Evolutionary conservation across 495 filamentous ascomycete species (phyloP), one percentile per base, ranked within the genome.

Genomic region (Astrocystis sublimbata): DNA sequence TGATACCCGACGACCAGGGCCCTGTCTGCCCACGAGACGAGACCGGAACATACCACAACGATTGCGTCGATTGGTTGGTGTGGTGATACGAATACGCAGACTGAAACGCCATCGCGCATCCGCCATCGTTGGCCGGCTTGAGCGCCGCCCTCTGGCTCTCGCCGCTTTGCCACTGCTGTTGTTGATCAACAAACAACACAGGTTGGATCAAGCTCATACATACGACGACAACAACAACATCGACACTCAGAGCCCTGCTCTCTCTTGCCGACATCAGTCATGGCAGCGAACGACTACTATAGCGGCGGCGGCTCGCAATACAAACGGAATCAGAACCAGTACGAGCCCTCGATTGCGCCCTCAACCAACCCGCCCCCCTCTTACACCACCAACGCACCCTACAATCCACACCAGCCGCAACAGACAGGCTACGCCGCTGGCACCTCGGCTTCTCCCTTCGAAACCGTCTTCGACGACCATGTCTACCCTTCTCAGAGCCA

Each of bases 201-300:
- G 26, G 15, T 15, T 43, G 24, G 53, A 31, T 21, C 30, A 2
- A 6, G 15, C 31, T 15, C 33, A 38, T 21, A 21, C 17, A 21
- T 13, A 46, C 43, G 43, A 40, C 19, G 33, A 3, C 35, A 17
- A 42, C 36, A 24, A 23, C 13, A 38, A n/a, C n/a, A 6, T 42
- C 36, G 53, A n/a, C n/a, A n/a, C n/a, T n/a, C n/a, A n/a, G n/a
- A n/a, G n/a, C n/a, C n/a, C n/a, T n/a, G n/a, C n/a, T n/a, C n/a
- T n/a, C n/a, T n/a, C n/a, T 43, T 10, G 36, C 53, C 7, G 53
- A 41, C 70, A 96, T 96, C n/a, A 55, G 45, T 47, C 70, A 96
- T 96, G 92, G 89, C 92, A 54, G 83, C 90, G 62, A 90, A 92
- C 80, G 88, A 92, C 60, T 92, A 92, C 75, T 92, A 92, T 78